Evolutionary conservation across 169 alveolate genomes (phyloP), one percentile per base, ranked within the genome.

Genomic region (Plasmodium gonderi): DNA sequence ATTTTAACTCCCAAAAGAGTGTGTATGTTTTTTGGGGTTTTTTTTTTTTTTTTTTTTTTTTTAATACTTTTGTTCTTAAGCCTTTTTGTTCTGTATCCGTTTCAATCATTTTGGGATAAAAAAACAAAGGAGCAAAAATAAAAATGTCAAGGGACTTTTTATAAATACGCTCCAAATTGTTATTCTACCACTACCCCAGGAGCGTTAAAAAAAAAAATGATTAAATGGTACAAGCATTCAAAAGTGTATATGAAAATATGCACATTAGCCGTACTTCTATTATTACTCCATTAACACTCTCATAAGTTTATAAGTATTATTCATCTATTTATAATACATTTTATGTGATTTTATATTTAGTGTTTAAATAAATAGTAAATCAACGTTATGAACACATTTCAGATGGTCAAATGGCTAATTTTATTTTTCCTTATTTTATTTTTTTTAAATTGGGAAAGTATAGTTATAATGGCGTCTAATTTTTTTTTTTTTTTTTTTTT

Each of bases 401-500:
- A 38, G 38, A 31, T 76, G 49, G 65, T 76, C 29, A 40, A 76
- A n/a, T 3, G 40, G 60, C 40, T 2, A 20, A 76, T 9, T 40
- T 75, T n/a, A 20, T 75, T 75, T 75, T 69, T 69, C 42, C 54
- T 33, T 45, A 36, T 54, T 8, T 54, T 54, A 12, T 26, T 33
- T 74, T 14, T 74, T 74, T n/a, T 74, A 20, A 7, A 33, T 40
- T 17, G 33, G 4, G 31, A 12, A 40, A 75, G 12, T n/a, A 45
- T 6, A 40, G 1, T 75, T 75, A 75, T 40, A 44, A 42, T 17
- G 33, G 33, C 29, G 81, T 75, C 81, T 75, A 75, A 75, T 20
- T 75, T 26, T 33, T 31, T 75, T 36, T 74, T 17, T 33, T 74
- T 74, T 74, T 74, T 74, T 74, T 74, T 75, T 75, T 75, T 75